Evolutionary conservation across 352 stramenopile species (phyloP), one percentile per base, ranked within the genome.

Genomic region (Phytophthora europaea): DNA sequence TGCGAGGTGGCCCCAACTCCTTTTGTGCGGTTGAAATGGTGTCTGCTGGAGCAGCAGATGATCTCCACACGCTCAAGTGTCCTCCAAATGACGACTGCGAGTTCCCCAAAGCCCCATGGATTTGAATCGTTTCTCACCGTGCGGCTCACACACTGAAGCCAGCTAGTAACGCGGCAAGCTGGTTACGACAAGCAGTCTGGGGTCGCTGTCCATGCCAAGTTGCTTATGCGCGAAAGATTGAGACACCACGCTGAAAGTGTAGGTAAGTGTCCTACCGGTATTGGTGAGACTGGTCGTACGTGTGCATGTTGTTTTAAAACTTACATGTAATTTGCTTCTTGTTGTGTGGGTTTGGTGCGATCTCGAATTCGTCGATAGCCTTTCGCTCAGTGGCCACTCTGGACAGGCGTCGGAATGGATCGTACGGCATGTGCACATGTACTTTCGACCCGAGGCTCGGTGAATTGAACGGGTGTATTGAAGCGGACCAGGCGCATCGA

Each of bases 341-440:
- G 34, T 13, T 40, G 9, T 15, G 34, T 50, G 43, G 9, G 18
- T 34, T 20, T 8, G 58, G 20, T 33, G 38, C 22, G 56, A 48
- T 38, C 36, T 58, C 60, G 48, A 68, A 62, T 26, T 70, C 52
- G 20, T 23, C 10, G 52, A 70, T 28, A 57, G 62, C 23, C 36
- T n/a, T 45, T 47, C 3, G 2, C 13, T 16, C 34, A 63, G 10
- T 8, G 43, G 18, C 43, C 15, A 13, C 43, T 22, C 18, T 66
- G 68, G 68, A 72, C 50, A 75, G 62, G 54, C 68, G 23, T 71
- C 23, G 16, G 22, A 60, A 71, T 71, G 68, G 61, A 75, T 65
- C 68, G 58, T 40, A 20, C 58, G 22, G 28, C 33, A 38, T 20
- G 26, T 50, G 53, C 47, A 70, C 54, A 70, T 75, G 53, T 47